A percentile compares a stretch with the other conserved stretches of the same genome.
These are phyloP conservation scores for Cucurbita ficifolia DNA, from an alignment of 306 rosid species.

Conservation along the genomic window DNA sequence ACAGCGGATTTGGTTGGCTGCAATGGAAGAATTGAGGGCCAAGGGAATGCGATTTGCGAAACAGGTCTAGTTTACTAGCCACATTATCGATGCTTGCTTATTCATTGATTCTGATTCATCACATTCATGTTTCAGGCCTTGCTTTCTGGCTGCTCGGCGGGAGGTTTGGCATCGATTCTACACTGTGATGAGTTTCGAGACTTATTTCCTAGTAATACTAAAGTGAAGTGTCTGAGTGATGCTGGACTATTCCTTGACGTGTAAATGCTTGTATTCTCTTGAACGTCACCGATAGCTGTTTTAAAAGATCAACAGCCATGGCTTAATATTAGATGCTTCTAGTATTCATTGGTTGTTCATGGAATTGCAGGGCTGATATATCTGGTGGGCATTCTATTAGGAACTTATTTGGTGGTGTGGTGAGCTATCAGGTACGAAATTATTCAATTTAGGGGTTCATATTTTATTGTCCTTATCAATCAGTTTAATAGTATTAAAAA, in stretches of 20 bases:
- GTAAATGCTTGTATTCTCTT: constrained; percentile 29
- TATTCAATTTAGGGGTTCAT: neutral
- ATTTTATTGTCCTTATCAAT: neutral
- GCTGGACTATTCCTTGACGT: constrained; percentile 91
- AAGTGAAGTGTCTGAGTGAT: constrained; percentile 89
- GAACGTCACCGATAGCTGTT: neutral
- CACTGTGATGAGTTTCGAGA: constrained; percentile 74
- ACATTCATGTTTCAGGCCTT: constrained; percentile 46
- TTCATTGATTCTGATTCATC: neutral
- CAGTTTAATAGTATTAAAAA: neutral
- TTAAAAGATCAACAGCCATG: neutral
- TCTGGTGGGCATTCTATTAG: constrained; percentile 57
- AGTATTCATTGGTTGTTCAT: constrained; percentile 3
- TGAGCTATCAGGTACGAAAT: constrained; percentile 57
- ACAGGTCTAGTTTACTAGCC: constrained; percentile 35
- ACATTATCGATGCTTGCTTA: neutral
- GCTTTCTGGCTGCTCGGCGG: constrained; percentile 98
- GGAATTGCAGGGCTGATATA: constrained; percentile 35
- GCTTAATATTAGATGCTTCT: neutral
- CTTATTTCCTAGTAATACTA: constrained; percentile 43
- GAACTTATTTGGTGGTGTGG: constrained; percentile 53
- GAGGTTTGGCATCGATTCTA: constrained; percentile 80
- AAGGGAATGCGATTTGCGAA: constrained; percentile 76
- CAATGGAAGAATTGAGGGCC: constrained; percentile 73
- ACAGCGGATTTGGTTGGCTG: constrained; percentile 78